A percentile compares a stretch with the other conserved stretches of the same genome.
Evolutionary conservation across 140 eudicot species (phyloP).

Genomic region (Artemisia princeps): DNA sequence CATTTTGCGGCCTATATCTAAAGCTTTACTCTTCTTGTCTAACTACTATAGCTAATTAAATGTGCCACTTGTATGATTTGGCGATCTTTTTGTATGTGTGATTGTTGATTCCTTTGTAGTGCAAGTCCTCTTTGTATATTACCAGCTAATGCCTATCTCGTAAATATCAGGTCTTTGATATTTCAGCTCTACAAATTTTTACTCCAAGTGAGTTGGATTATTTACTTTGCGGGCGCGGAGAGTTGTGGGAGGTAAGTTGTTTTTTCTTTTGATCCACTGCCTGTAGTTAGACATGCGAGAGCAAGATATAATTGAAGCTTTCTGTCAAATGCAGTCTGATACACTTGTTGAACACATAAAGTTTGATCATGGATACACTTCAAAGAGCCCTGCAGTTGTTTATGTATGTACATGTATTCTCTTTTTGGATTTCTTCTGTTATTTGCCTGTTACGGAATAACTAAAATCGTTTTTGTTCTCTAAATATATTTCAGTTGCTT

Average conservation of each 20-base stretch:
- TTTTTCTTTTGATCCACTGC: background rate
- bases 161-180: slow-evolving; percentile 57
- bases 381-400: slow-evolving; percentile 83
- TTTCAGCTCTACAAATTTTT: slow-evolving; percentile 61
- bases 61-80: background rate
- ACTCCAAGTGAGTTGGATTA: slow-evolving; percentile 74
- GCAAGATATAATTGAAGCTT: slow-evolving; percentile 14
- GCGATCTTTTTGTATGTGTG: background rate
- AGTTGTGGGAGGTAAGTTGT: slow-evolving; percentile 74
- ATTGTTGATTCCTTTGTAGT: background rate
- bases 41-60: background rate
- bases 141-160: background rate
- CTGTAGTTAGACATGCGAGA: slow-evolving; percentile 3
- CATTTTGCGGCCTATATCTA: background rate
- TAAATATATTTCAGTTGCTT: slow-evolving; percentile 44
- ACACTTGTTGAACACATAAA: slow-evolving; percentile 84
- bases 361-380: slow-evolving; percentile 92
- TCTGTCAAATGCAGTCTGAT: slow-evolving; percentile 51
- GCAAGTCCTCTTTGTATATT: background rate
- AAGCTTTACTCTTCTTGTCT: background rate
- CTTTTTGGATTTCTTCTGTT: background rate
- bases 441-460: background rate
- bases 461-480: no score
- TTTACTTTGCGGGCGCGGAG: slow-evolving; percentile 84
- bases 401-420: slow-evolving; percentile 36